phyloP scores from a whole-genome alignment of 176 grass and related monocot genomes.

The Typha latifolia region DNA sequence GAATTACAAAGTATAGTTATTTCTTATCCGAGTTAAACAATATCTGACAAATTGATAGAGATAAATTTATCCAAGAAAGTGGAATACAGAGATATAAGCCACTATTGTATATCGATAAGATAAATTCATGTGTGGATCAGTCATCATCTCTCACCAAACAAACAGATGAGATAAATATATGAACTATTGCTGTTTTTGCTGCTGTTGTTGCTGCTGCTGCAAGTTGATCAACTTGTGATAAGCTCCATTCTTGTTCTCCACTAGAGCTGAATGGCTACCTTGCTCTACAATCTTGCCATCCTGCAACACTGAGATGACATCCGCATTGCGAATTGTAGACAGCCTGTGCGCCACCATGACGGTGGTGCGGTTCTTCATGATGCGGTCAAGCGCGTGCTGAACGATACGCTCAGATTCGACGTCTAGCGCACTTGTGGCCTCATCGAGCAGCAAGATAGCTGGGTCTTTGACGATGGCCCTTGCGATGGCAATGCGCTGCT shows the following conservation, averaged over 20 bases:
- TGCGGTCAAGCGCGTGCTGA: slow-evolving; percentile 68
- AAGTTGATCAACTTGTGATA: slow-evolving; percentile 82
- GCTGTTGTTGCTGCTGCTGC: slow-evolving; percentile 56
- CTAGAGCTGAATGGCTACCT: slow-evolving; percentile 49
- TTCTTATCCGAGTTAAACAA: background rate
- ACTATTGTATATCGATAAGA: background rate
- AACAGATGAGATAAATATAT: background rate
- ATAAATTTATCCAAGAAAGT: background rate
- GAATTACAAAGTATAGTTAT: background rate
- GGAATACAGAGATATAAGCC: background rate
- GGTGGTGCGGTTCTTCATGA: slow-evolving; percentile 90
- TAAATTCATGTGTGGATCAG: background rate
- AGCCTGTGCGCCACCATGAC: slow-evolving; percentile 87
- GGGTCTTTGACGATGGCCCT: slow-evolving; percentile 80
- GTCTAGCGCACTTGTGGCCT: slow-evolving; percentile 90
- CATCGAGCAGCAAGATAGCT: slow-evolving; percentile 71
- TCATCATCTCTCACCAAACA: background rate
- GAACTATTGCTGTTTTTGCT: slow-evolving; percentile 28
- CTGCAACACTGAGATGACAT: slow-evolving; percentile 83
- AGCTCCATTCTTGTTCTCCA: slow-evolving; percentile 60
- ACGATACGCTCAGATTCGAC: slow-evolving; percentile 85
- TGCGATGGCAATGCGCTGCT: slow-evolving; percentile 93
- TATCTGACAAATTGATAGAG: background rate
- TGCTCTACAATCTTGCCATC: slow-evolving; percentile 90
- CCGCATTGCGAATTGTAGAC: slow-evolving; percentile 80